phyloP scores from a whole-genome alignment of 345 rosid genomes.

The Durio zibethinus region DNA sequence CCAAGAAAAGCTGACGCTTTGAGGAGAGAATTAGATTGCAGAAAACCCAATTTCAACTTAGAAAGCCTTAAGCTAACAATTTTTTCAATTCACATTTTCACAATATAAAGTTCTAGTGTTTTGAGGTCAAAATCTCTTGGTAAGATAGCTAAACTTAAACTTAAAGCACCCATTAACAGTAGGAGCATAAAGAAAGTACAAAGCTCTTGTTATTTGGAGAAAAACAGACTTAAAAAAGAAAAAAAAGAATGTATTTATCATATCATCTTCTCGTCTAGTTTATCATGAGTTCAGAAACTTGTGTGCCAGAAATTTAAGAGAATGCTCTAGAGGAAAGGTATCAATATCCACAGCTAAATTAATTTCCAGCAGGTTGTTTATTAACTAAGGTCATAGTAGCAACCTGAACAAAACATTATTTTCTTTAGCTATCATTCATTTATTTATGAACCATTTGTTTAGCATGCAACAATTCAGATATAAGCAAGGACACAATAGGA shows the following conservation, averaged over 20 bases:
- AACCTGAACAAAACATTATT: not conserved
- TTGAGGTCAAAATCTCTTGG: not conserved
- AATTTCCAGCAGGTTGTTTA: not conserved
- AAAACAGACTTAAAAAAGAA: not conserved
- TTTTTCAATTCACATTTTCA: not conserved
- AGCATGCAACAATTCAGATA: not conserved
- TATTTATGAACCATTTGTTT: not conserved
- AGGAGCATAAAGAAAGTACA: not conserved
- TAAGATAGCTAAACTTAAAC: not conserved
- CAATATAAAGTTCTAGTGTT: not conserved
- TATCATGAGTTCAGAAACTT: not conserved
- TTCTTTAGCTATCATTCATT: not conserved
- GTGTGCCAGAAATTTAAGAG: not conserved
- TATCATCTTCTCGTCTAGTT: not conserved
- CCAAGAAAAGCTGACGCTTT: not conserved
- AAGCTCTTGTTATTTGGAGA: not conserved
- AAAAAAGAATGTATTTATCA: not conserved
- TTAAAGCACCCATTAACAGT: not conserved
- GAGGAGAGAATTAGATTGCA: not conserved
- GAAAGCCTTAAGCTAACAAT: not conserved
- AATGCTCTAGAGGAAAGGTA: not conserved
- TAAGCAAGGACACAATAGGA: not conserved
- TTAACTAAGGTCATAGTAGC: not conserved
- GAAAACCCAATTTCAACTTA: not conserved
- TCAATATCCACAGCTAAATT: not conserved